Evolutionary conservation across 495 filamentous ascomycete species (phyloP).

Genomic region (Penicillium subrubescens): DNA sequence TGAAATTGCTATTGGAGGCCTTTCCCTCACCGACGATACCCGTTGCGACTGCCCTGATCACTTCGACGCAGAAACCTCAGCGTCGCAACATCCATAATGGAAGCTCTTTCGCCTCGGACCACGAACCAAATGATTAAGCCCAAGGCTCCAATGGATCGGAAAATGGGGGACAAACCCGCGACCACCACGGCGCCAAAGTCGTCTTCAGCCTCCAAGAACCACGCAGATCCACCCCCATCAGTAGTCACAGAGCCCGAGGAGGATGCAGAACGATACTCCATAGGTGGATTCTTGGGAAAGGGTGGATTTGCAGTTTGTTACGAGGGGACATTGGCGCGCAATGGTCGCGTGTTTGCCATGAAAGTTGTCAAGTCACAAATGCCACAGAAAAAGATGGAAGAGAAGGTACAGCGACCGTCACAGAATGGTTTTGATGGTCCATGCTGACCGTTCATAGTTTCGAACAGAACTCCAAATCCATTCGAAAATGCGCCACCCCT

Average conservation of each 20-base stretch:
- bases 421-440: neutral
- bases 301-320: conserved; percentile 96
- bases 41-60: conserved; percentile 21
- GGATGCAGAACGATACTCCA: conserved; percentile 75
- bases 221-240: conserved; percentile 75
- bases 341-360: conserved; percentile 71
- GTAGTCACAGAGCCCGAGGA: conserved; percentile 75
- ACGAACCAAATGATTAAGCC: conserved; percentile 60
- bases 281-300: conserved; percentile 84
- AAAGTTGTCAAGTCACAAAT: conserved; percentile 92
- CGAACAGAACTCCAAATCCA: conserved; percentile 97
- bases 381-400: conserved; percentile 77
- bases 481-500: conserved; percentile 91
- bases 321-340: conserved; percentile 66
- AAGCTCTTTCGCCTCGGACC: conserved; percentile 72
- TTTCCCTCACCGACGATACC: conserved; percentile 11
- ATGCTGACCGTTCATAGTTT: conserved; percentile 65
- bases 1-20: conserved; percentile 23
- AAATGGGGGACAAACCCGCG: conserved; percentile 57
- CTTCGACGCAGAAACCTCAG: conserved; percentile 17
- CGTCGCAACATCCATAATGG: conserved; percentile 47
- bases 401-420: conserved; percentile 66
- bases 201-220: conserved; percentile 50
- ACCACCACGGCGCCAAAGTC: conserved; percentile 48
- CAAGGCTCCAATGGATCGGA: conserved; percentile 42